phyloP scores from a whole-genome alignment of 257 asterid genomes.

The Datura wrightii region DNA sequence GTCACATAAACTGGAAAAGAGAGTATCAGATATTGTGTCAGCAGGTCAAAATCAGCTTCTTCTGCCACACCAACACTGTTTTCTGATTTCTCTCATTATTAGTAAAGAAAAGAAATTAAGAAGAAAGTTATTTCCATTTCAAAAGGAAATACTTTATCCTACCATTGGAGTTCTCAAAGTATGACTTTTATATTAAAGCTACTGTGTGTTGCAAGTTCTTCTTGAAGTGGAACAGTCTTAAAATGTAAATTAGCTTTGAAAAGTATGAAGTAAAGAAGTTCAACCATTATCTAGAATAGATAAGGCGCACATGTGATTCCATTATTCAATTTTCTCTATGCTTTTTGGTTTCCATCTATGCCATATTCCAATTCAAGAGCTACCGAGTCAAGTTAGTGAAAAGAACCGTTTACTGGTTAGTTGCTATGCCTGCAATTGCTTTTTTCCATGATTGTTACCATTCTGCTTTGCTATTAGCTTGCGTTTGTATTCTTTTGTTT shows the following conservation, averaged over 20 bases:
- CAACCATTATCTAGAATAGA: constrained; percentile 1
- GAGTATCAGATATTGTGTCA: not conserved
- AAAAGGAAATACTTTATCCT: not conserved
- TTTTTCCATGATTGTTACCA: not conserved
- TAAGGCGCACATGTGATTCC: not conserved
- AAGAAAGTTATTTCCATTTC: not conserved
- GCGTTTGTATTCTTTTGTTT: not conserved
- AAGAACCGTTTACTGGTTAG: not conserved
- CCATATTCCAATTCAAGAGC: not conserved
- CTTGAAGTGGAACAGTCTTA: not conserved
- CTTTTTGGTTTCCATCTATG: not conserved
- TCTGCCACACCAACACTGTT: not conserved
- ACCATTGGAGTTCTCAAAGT: not conserved
- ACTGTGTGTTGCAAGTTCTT: constrained; percentile 5
- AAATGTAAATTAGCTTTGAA: not conserved
- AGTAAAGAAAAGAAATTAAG: not conserved
- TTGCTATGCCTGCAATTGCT: not conserved
- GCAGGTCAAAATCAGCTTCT: constrained; percentile 11
- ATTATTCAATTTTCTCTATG: not conserved
- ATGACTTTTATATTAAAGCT: not conserved
- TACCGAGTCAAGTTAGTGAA: constrained; percentile 14
- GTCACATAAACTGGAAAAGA: not conserved
- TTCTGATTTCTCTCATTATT: not conserved
- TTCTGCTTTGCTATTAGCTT: not conserved
- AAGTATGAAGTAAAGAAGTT: constrained; percentile 17